Evolutionary conservation across 2,329 filamentous ascomycete genomes (phyloP).

Genomic region (Metarhizium guizhouense): DNA sequence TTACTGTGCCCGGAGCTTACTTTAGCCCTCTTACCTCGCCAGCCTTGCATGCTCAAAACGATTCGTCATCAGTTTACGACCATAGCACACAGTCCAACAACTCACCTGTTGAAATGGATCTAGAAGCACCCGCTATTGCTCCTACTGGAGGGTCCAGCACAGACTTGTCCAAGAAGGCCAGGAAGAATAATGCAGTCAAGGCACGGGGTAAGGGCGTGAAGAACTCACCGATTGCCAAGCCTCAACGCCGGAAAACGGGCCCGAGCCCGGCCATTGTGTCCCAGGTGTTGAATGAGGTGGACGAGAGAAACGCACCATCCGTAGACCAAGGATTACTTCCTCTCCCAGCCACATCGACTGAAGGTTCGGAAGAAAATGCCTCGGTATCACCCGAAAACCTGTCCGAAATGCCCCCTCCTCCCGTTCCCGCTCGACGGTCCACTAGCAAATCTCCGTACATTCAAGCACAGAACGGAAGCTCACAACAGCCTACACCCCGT

Average conservation of each 20-base stretch:
- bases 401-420: constrained; percentile 58
- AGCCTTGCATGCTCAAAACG: constrained; percentile 64
- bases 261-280: constrained; percentile 47
- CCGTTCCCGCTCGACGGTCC: constrained; percentile 56
- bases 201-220: constrained; percentile 47
- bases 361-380: constrained; percentile 54
- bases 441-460: constrained; percentile 61
- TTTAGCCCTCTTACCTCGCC: constrained; percentile 80
- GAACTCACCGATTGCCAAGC: constrained; percentile 66
- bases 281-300: constrained; percentile 45
- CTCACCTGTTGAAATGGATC: constrained; percentile 50
- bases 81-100: constrained; percentile 36
- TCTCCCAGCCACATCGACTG: constrained; percentile 32
- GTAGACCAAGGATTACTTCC: constrained; percentile 28
- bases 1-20: constrained; percentile 60
- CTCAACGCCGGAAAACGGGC: constrained; percentile 44
- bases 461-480: constrained; percentile 37
- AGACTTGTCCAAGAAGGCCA: constrained; percentile 41
- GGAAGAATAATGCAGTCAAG: constrained; percentile 44
- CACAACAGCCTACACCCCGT: constrained; percentile 14
- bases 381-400: constrained; percentile 56
- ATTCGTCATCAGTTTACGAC: constrained; percentile 36
- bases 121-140: constrained; percentile 32
- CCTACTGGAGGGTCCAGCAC: constrained; percentile 29
- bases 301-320: constrained; percentile 27